These are phyloP conservation scores for Bipolaris bicolor DNA, from an alignment of 2,329 filamentous ascomycete species.

Conservation along the genomic window DNA sequence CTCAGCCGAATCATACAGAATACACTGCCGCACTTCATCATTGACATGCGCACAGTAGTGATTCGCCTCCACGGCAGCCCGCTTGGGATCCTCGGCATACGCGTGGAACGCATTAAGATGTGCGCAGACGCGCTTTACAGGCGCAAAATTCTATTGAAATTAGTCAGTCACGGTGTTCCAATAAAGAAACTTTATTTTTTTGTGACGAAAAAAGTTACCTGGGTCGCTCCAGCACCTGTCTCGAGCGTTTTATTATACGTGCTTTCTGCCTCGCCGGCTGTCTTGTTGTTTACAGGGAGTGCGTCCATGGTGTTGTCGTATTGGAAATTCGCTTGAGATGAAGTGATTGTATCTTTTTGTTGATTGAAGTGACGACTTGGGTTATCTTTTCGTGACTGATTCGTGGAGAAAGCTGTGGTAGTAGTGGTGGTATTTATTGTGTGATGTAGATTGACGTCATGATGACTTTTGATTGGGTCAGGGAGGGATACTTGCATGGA, in stretches of 20 bases:
- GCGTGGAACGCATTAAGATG: conserved; percentile 88
- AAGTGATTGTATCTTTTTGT: neutral
- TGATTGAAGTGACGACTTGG: neutral
- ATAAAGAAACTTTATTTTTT: neutral
- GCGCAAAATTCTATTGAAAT: conserved; percentile 65
- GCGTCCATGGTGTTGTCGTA: conserved; percentile 36
- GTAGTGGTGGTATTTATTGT: neutral
- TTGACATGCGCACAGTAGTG: conserved; percentile 85
- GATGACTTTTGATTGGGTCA: conserved; percentile 11
- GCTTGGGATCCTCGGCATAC: conserved; percentile 73
- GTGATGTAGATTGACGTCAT: conserved; percentile 11
- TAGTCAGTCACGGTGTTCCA: neutral
- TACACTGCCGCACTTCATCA: conserved; percentile 80
- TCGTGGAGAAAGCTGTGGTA: neutral
- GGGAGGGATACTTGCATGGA: neutral
- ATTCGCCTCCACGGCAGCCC: conserved; percentile 73
- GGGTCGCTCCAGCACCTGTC: conserved; percentile 65
- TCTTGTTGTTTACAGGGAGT: conserved; percentile 49
- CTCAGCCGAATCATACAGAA: conserved; percentile 77
- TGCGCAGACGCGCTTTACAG: conserved; percentile 74
- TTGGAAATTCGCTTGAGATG: too few relatives aligned
- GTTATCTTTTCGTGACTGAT: too few relatives aligned
- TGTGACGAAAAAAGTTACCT: conserved; percentile 51
- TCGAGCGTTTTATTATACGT: conserved; percentile 65
- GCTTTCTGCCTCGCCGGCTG: conserved; percentile 59